Evolutionary conservation across 768 basidiomycete species (phyloP), one percentile per base, ranked within the genome.

Genomic region (Vishniacozyma victoriae): DNA sequence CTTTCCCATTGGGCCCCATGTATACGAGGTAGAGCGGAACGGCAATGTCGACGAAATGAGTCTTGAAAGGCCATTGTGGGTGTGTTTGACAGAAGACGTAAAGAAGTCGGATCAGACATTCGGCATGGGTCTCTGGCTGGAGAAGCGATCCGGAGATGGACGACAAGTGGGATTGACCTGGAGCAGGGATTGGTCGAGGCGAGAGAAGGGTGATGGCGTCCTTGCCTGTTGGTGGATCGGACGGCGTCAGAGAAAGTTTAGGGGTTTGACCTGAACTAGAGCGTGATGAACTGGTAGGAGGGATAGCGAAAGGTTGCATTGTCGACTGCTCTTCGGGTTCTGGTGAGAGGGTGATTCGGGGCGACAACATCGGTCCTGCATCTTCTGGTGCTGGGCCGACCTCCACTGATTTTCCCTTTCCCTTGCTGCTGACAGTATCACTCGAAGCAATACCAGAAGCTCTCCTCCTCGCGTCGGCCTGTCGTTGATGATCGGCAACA

Each of bases 171-270:
- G 43, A n/a, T 22, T 39, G 35, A 7, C 38, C 44, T 3, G 44
- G 45, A 5, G 44, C 37, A 3, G 48, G 38, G 6, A 63, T 36
- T n/a, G 55, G 50, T 37, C 50, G 50, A 5, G 61, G 55, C 2
- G 58, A 52, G 3, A 63, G 41, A 0, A 63, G 44, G 9, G 61
- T 63, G 37, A 63, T 63, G 11, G 57, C 52, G 23, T 16, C 29
- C 11, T 18, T 23, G 3, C 16, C 13, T 19, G 37, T 24, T 22
- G 37, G 9, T 3, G 46, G 46, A 33, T 33, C 29, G n/a, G 29
- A 35, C 5, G 40, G 18, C 4, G 46, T 39, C 13, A 48, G 38
- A 6, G 46, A 48, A 12, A 48, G 24, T 25, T 48, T 35, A 12
- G 44, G 44, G 12, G 44, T 44, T 31, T 29, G 23, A 16, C 5